These are phyloP conservation scores for Kwoniella shivajii DNA, from an alignment of 1,284 basidiomycete species.

Conservation along the genomic window DNA sequence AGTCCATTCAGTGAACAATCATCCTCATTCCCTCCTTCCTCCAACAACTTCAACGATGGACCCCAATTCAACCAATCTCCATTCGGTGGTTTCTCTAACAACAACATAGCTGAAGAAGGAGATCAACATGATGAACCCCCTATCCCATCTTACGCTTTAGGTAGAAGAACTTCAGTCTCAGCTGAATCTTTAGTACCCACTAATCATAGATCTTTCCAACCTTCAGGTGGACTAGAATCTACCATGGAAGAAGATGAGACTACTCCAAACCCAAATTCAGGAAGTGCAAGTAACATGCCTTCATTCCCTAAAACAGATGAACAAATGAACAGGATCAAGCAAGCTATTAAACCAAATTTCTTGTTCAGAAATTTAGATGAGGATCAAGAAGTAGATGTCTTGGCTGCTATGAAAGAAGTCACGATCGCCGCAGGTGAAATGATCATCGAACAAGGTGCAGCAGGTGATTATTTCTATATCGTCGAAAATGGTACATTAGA, in stretches of 20 bases:
- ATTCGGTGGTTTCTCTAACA: slow-evolving; percentile 45
- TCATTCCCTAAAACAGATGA: slow-evolving; percentile 80
- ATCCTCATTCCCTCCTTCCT: slow-evolving; percentile 15
- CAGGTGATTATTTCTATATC: slow-evolving; percentile 97
- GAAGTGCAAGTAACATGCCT: slow-evolving; percentile 54
- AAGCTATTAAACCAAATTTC: slow-evolving; percentile 85
- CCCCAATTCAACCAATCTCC: slow-evolving; percentile 38
- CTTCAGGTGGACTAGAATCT: slow-evolving; percentile 33
- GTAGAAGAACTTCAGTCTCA: slow-evolving; percentile 88
- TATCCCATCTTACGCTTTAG: slow-evolving; percentile 68
- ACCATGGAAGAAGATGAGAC: slow-evolving; percentile 45
- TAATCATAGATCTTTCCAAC: slow-evolving; percentile 52
- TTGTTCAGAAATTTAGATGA: slow-evolving; percentile 96
- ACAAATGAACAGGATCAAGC: slow-evolving; percentile 83
- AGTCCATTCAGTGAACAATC: slow-evolving; percentile 35
- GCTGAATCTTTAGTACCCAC: slow-evolving; percentile 94
- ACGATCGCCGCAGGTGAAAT: slow-evolving; percentile 71
- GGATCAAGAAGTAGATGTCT: slow-evolving; percentile 88
- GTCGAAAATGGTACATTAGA: slow-evolving; percentile 88
- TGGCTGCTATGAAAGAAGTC: slow-evolving; percentile 94
- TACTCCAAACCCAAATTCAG: slow-evolving; percentile 35
- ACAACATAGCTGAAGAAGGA: slow-evolving; percentile 57
- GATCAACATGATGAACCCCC: slow-evolving; percentile 40
- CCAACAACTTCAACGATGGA: slow-evolving; percentile 11
- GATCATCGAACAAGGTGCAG: slow-evolving; percentile 94